Conservation (phyloP, 371 early-diverging fungal genomes). For the Phascolomyces articulosus region DNA sequence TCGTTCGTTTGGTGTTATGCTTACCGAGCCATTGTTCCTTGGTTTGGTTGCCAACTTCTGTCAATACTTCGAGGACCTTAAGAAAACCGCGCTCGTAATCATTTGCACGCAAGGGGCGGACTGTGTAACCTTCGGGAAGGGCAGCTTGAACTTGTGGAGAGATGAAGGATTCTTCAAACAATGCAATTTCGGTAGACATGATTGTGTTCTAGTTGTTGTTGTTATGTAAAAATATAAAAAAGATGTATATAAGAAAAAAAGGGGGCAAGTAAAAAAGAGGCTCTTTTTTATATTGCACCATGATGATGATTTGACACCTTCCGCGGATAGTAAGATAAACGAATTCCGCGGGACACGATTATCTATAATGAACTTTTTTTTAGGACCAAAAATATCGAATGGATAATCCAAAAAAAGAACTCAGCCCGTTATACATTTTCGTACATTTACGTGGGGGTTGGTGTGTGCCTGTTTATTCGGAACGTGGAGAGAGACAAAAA, state of each 20-base stretch:
- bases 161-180: constrained; percentile 78
- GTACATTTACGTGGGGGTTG: no score
- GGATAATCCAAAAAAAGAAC: no score
- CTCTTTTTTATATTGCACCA: not conserved
- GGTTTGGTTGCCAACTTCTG: constrained; percentile 75
- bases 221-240: no score
- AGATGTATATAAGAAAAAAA: not conserved
- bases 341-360: constrained; percentile 7
- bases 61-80: constrained; percentile 71
- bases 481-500: not conserved
- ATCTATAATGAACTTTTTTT: no score
- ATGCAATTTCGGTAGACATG: constrained; percentile 40
- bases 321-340: not conserved
- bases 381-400: no score
- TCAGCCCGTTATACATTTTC: no score
- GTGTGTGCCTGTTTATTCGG: no score
- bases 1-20: no score
- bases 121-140: constrained; percentile 78
- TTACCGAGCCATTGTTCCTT: constrained; percentile 63
- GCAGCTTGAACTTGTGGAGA: constrained; percentile 71
- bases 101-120: constrained; percentile 81
- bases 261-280: not conserved
- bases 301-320: not conserved
- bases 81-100: constrained; percentile 87
- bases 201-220: not conserved